Percentiles rank a stretch among this genome's conserved stretches.
These are phyloP conservation scores for Pseudogymnoascus sp. DNA, from an alignment of 2,329 filamentous ascomycete species.

Conservation along the genomic window DNA sequence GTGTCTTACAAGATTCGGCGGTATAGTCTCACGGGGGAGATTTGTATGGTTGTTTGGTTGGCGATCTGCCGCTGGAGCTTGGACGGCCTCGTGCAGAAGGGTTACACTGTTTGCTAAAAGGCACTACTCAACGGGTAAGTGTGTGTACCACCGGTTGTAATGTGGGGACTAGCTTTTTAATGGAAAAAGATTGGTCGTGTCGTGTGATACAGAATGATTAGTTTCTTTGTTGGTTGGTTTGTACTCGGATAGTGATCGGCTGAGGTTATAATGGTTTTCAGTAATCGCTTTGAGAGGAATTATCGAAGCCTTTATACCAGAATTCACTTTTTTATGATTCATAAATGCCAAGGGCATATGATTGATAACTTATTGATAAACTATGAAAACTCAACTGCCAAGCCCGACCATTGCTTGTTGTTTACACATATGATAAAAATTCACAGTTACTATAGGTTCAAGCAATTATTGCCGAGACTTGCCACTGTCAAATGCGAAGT, in stretches of 20 bases:
- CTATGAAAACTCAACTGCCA: neutral
- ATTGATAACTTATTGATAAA: neutral
- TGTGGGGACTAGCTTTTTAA: conserved; percentile 4
- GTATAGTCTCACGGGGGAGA: conserved; percentile 2
- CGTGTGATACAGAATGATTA: neutral
- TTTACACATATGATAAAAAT: conserved; percentile 3
- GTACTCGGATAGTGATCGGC: neutral
- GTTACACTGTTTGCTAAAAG: conserved; percentile 1
- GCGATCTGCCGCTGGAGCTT: neutral
- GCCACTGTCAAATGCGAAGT: neutral
- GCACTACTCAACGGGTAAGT: conserved; percentile 7
- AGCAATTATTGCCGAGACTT: neutral
- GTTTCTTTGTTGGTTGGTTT: neutral
- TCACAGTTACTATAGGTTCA: neutral
- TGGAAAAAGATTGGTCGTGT: neutral
- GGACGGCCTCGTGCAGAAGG: conserved; percentile 3
- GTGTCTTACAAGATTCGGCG: neutral
- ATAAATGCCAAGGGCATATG: neutral
- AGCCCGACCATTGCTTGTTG: neutral
- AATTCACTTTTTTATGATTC: conserved; percentile 3
- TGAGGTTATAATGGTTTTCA: neutral
- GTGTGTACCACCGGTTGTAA: conserved; percentile 5
- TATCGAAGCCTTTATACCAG: neutral
- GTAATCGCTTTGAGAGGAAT: neutral
- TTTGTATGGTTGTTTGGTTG: neutral